Base-by-base conservation (phyloP, 2,329 filamentous ascomycete species). In the Alternaria alternata region DNA sequence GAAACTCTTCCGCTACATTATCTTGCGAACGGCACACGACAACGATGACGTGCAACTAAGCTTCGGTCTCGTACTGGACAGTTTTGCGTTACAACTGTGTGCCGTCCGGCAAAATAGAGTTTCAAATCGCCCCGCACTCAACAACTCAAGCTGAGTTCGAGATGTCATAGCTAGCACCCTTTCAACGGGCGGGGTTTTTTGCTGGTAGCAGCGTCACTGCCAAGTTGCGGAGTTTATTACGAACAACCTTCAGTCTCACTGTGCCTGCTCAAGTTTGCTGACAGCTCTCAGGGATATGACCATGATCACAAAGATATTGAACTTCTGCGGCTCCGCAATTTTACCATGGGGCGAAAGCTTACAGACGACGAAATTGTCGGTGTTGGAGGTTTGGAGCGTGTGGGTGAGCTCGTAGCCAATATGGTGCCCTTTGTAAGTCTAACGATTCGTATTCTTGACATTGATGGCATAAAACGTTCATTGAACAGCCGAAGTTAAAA, bases 341-440 rank as follows among this genome's bases (percentile, higher is more conserved):
- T 91, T 75, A 94, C 91, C 0, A 79, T 96, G 22, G 85, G 87
- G 38, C 88, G 84, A 60, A 87, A 88, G 73, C 79, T 97, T 36
- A 76, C 84, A 12, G 92, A 89, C 69, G 78, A 83, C 9, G 82
- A 91, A 48, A 83, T 96, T 20, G 82, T 88, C 36, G 83, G 84
- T 46, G 80, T 86, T 47, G 81, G 87, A 70, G 88, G 87, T 16
- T 85, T 93, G 78, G 85, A 88, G 30, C 86, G 86, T 71, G 84
- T 97, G 53, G 82, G 84, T 52, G 83, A 86, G 39, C 79, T 93
- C 22, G 81, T 97, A 65, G 81, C 83, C 32, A 84, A 87, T 52
- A 86, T 97, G 85, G 87, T 88, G 63, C 89, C 89, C 42, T 96
- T 94, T 81, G 93, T 96, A 81, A 90, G 91, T 86, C 61, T 48